Evolutionary conservation across 352 stramenopile species (phyloP), one percentile per base, ranked within the genome.

Genomic region (Globisporangium cystogenes): DNA sequence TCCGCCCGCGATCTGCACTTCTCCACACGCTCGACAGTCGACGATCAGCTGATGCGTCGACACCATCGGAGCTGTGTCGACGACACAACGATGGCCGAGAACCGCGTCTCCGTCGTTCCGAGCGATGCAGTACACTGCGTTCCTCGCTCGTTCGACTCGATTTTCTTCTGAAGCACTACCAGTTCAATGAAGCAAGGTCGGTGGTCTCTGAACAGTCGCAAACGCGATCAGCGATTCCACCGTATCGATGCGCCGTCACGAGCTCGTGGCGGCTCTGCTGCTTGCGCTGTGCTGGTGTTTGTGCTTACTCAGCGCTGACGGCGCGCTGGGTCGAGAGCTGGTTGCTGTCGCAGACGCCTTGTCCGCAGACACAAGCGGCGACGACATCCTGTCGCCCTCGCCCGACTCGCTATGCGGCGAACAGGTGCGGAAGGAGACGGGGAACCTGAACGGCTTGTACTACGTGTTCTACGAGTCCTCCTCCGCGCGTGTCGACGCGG

Each of bases 401-500:
- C 51, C 36, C 7, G 50, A 33, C 15, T 86, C 76, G 23, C 53
- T 93, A 12, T 93, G 83, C 43, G 81, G 77, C 24, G 81, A 93
- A 46, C 59, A 76, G 29, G 37, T 84, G n/a, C 45, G 37, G 33
- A 76, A 74, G 33, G 67, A 88, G 42, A 85, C 75, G 0, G 83
- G 77, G 2, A 78, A 64, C 18, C 51, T 93, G 21, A 76, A 86
- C 41, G 73, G 57, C 45, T 52, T 93, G 31, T 91, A 78, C 65
- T 93, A 90, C 56, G 60, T 88, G 33, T 87, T 86, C 35, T 93
- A 87, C 55, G 67, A 85, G 42, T 79, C 80, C 3, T 65, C 73
- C 33, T 39, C 33, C 14, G 12, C 12, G 33, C 33, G 12, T 39
- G 33, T 21, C 53, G 31, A 24, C 12, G 18, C 8, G 27, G 43